Evolutionary conservation across 306 rosid genomes (phyloP).

Genomic region (Sphenostylis stenocarpa): DNA sequence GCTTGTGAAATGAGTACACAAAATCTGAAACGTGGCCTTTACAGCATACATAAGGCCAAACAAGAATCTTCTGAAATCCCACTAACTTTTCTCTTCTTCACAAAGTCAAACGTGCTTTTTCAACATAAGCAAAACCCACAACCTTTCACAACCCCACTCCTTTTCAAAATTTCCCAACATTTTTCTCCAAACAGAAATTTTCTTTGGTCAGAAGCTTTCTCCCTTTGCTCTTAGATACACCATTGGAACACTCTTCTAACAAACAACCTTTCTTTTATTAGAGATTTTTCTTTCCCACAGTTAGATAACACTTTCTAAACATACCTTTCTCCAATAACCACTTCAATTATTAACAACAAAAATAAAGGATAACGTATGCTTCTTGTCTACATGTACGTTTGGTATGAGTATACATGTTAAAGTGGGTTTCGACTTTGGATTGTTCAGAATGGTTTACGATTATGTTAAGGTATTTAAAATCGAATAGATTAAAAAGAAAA

Average conservation of each 20-base stretch:
- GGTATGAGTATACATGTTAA: too few species aligned
- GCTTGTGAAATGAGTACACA: background rate
- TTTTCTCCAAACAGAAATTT: background rate
- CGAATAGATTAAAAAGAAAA: too few species aligned
- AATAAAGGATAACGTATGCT: background rate
- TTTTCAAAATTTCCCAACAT: background rate
- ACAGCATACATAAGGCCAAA: constrained; percentile 20
- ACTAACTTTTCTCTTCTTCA: constrained; percentile 24
- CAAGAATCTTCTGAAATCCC: constrained; percentile 23
- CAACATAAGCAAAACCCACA: constrained; percentile 10
- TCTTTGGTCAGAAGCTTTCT: background rate
- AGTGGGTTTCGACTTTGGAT: too few species aligned
- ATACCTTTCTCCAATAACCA: background rate
- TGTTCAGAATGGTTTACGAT: too few species aligned
- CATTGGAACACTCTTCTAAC: background rate
- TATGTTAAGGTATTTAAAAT: too few species aligned
- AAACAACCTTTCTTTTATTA: background rate
- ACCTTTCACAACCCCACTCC: background rate
- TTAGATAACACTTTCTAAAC: background rate
- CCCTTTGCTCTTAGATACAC: background rate
- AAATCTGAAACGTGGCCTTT: constrained; percentile 14
- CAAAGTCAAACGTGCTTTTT: constrained; percentile 19
- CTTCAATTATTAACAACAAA: constrained; percentile 13
- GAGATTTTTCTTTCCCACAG: background rate
- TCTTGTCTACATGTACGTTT: too few species aligned